A percentile compares a stretch with the other conserved stretches of the same genome.
Conservation (phyloP, 305 asterid genomes). For the Striga hermonthica region DNA sequence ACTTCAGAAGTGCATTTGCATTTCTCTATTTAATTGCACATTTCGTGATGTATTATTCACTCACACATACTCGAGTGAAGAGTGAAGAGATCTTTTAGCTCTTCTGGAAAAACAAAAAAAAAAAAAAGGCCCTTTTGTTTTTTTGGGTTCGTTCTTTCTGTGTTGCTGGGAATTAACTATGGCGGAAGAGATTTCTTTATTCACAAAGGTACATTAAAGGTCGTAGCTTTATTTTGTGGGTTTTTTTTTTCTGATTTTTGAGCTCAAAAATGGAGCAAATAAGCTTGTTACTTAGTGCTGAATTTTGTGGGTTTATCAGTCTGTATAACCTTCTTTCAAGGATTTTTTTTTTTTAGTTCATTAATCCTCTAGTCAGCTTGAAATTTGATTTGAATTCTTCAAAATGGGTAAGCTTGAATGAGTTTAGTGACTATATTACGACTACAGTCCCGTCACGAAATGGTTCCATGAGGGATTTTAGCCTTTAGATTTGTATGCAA, state of each 20-base stretch:
- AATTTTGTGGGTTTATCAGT: not conserved
- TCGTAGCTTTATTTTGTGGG: not conserved
- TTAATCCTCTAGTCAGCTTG: too few relatives aligned
- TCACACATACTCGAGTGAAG: conserved; percentile 15
- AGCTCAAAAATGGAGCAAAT: conserved; percentile 13
- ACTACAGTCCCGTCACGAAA: too few relatives aligned
- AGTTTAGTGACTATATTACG: too few relatives aligned
- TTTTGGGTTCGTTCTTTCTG: conserved; percentile 10
- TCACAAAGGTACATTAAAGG: conserved; percentile 52
- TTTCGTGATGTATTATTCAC: not conserved
- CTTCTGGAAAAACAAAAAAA: conserved; percentile 26
- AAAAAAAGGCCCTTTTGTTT: conserved; percentile 30
- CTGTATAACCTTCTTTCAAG: too few relatives aligned
- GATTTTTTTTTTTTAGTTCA: too few relatives aligned
- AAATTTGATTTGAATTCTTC: too few relatives aligned
- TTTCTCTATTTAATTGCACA: conserved; percentile 11
- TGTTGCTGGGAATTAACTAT: conserved; percentile 38
- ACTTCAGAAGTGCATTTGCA: conserved; percentile 27
- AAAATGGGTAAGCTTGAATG: too few relatives aligned
- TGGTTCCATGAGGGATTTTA: too few relatives aligned
- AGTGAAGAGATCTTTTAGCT: conserved; percentile 38
- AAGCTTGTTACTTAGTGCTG: conserved; percentile 6
- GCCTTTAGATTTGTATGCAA: too few relatives aligned
- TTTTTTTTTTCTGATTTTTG: not conserved
- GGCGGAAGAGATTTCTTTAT: conserved; percentile 70